Evolutionary conservation across 306 rosid genomes (phyloP).

Genomic region (Lathyrus aphaca): DNA sequence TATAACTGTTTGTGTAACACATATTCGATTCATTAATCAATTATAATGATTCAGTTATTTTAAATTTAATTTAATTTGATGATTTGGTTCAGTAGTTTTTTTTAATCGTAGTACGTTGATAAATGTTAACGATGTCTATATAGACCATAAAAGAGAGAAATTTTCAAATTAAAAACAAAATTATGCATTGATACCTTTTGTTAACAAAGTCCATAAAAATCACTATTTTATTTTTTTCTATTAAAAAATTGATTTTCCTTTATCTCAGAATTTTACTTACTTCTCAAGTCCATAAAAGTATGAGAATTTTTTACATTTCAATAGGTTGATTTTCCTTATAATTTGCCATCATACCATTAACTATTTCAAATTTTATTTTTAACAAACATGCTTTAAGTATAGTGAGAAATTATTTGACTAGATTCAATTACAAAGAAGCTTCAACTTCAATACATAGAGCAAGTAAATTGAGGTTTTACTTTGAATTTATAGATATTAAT

Average conservation of each 20-base stretch:
- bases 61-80: too few species aligned
- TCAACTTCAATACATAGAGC: background rate
- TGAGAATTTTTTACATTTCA: background rate
- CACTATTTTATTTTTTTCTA: too few species aligned
- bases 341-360: background rate
- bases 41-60: too few species aligned
- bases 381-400: background rate
- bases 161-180: too few species aligned
- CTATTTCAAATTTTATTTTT: background rate
- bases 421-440: background rate
- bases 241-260: background rate
- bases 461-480: slow-evolving; percentile 22
- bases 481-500: background rate
- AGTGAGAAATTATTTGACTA: background rate
- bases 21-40: too few species aligned
- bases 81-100: too few species aligned
- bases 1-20: too few species aligned
- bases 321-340: slow-evolving; percentile 1
- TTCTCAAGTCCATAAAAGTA: background rate
- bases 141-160: too few species aligned
- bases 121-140: too few species aligned
- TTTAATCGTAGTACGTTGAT: too few species aligned
- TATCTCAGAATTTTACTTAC: background rate
- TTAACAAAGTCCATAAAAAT: too few species aligned
- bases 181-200: too few species aligned